phyloP scores from a whole-genome alignment of 495 filamentous ascomycete species.

The Tuber magnatum region DNA sequence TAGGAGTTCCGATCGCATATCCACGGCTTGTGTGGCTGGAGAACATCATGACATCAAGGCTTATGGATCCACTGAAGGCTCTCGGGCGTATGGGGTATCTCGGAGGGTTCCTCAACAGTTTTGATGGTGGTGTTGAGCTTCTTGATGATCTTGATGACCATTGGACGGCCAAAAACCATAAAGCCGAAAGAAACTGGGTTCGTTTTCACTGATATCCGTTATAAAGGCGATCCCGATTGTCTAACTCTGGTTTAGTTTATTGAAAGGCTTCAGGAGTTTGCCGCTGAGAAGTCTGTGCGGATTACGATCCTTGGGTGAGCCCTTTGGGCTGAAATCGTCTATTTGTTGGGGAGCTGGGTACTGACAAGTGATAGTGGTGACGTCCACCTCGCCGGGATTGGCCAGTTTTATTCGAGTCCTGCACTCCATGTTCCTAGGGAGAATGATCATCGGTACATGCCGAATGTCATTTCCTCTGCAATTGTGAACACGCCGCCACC shows the following conservation, averaged over 20 bases:
- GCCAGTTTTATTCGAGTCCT: constrained; percentile 88
- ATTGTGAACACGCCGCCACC: constrained; percentile 89
- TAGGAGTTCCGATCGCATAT: constrained; percentile 86
- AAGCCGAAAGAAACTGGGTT: constrained; percentile 68
- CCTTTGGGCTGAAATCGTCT: neutral
- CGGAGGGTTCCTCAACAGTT: constrained; percentile 73
- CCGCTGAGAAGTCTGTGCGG: constrained; percentile 83
- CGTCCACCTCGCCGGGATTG: constrained; percentile 85
- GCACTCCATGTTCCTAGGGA: constrained; percentile 70
- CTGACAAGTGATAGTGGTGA: constrained; percentile 56
- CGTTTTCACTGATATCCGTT: constrained; percentile 3
- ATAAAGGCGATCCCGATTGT: neutral
- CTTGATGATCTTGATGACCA: constrained; percentile 90
- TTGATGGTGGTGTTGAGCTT: constrained; percentile 89
- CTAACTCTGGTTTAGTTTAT: constrained; percentile 50
- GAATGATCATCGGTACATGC: constrained; percentile 89
- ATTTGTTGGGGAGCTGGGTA: neutral
- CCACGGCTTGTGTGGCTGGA: constrained; percentile 76
- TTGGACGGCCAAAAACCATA: constrained; percentile 94
- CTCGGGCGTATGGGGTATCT: constrained; percentile 75
- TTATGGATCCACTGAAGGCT: constrained; percentile 81
- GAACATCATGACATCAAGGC: constrained; percentile 71
- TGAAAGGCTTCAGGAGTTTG: constrained; percentile 80
- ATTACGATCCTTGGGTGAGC: constrained; percentile 72
- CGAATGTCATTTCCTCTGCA: constrained; percentile 77